phyloP scores from a whole-genome alignment of 352 stramenopile genomes.

The Pythium dissimile region DNA sequence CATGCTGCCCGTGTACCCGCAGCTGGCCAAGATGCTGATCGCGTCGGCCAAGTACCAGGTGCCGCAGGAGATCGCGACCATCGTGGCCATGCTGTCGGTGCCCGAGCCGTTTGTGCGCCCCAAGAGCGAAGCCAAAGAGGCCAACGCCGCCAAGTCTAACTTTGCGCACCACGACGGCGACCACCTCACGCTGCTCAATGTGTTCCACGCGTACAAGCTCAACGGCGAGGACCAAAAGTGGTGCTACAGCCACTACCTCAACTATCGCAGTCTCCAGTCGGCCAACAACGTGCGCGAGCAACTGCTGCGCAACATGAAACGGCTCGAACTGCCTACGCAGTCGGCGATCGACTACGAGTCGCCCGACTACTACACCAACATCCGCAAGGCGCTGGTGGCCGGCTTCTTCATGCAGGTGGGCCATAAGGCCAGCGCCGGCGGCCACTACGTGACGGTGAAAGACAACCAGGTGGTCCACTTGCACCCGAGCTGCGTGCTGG shows the following conservation, averaged over 20 bases:
- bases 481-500: slow-evolving; percentile 96
- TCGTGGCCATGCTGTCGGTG: slow-evolving; percentile 97
- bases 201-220: slow-evolving; percentile 97
- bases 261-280: slow-evolving; percentile 91
- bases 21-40: slow-evolving; percentile 98
- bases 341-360: slow-evolving; percentile 77
- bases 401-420: slow-evolving; percentile 99
- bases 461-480: slow-evolving; percentile 98
- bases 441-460: slow-evolving; percentile 98
- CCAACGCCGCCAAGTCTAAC: slow-evolving; percentile 95
- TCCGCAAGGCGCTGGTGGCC: slow-evolving; percentile 90
- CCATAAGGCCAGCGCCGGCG: slow-evolving; percentile 71
- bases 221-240: slow-evolving; percentile 90
- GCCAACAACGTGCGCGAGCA: slow-evolving; percentile 96
- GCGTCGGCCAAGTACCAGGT: slow-evolving; percentile 94
- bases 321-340: slow-evolving; percentile 74
- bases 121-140: slow-evolving; percentile 94
- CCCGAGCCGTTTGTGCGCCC: slow-evolving; percentile 93
- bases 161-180: slow-evolving; percentile 96
- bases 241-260: slow-evolving; percentile 99
- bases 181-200: slow-evolving; percentile 98
- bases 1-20: slow-evolving; percentile 96
- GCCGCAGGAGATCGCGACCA: slow-evolving; percentile 96
- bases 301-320: slow-evolving; percentile 96
- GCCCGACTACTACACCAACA: slow-evolving; percentile 91